A percentile compares a stretch with the other conserved stretches of the same genome.
Evolutionary conservation across 179 eudicot species (phyloP).

Genomic region (Sideroxylon spinosum): DNA sequence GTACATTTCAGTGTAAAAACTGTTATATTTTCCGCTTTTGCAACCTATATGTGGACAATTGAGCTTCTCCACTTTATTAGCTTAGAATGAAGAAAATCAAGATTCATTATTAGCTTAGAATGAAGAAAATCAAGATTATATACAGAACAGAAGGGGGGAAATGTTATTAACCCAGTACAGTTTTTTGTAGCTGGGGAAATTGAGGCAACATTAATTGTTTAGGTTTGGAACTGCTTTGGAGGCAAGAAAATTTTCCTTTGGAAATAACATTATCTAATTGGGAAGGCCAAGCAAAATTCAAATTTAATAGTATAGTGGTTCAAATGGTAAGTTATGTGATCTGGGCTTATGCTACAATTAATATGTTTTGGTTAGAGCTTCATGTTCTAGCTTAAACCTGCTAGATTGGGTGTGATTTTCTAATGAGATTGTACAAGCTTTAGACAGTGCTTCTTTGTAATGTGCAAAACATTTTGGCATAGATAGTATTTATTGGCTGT

Average conservation of each 20-base stretch:
- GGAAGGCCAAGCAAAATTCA: not conserved
- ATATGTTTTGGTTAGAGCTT: not conserved
- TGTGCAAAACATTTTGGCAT: not conserved
- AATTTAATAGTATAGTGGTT: not conserved
- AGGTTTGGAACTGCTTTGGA: not conserved
- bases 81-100: too few species aligned
- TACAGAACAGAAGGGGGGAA: too few species aligned
- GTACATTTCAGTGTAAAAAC: too few species aligned
- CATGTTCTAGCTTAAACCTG: not conserved
- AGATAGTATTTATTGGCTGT: not conserved
- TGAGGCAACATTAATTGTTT: not conserved
- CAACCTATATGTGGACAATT: too few species aligned
- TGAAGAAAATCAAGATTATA: too few species aligned
- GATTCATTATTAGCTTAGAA: too few species aligned
- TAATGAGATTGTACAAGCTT: not conserved
- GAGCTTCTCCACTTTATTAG: too few species aligned
- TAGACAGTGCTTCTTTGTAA: not conserved
- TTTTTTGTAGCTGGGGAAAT: not conserved
- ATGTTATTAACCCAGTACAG: too few species aligned
- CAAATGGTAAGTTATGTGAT: not conserved
- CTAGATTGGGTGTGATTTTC: not conserved
- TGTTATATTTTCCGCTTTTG: too few species aligned
- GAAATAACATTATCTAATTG: not conserved
- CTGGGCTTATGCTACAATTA: not conserved
- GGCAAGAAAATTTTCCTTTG: not conserved